These are phyloP conservation scores for Mycena filopes DNA, from an alignment of 768 basidiomycete species.

Conservation along the genomic window DNA sequence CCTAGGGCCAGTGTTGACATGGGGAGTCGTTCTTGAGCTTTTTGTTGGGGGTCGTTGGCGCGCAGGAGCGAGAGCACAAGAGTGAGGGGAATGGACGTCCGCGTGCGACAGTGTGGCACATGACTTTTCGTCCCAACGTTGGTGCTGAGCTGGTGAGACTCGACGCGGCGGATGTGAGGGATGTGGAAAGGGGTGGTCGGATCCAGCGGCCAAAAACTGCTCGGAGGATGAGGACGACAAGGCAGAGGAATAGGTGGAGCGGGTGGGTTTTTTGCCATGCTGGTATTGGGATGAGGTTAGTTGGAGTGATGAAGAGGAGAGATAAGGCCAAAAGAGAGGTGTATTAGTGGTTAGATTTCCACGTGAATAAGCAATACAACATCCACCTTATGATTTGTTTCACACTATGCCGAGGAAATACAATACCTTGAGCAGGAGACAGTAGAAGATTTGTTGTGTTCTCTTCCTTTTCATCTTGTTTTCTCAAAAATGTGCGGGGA, in stretches of 20 bases:
- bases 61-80: conserved; percentile 33
- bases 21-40: conserved; percentile 71
- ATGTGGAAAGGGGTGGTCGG: conserved; percentile 71
- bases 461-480: too few species aligned
- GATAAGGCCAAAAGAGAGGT: too few species aligned
- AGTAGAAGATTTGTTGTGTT: too few species aligned
- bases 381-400: too few species aligned
- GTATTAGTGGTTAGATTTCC: too few species aligned
- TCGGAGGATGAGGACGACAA: conserved; percentile 52
- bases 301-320: too few species aligned
- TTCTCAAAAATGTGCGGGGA: too few species aligned
- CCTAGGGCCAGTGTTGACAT: too few species aligned
- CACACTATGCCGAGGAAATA: too few species aligned
- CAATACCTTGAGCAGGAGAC: too few species aligned
- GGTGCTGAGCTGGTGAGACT: conserved; percentile 67
- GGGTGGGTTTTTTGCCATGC: conserved; percentile 81
- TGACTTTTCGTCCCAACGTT: conserved; percentile 66
- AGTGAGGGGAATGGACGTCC: not conserved
- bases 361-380: too few species aligned
- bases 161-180: conserved; percentile 58
- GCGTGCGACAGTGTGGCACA: conserved; percentile 69
- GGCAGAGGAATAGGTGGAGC: conserved; percentile 46
- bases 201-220: conserved; percentile 43
- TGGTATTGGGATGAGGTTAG: conserved; percentile 70
- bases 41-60: conserved; percentile 51